Base-by-base conservation (phyloP, 1,139 yeast species). In the Debaryomyces subglobosus region DNA sequence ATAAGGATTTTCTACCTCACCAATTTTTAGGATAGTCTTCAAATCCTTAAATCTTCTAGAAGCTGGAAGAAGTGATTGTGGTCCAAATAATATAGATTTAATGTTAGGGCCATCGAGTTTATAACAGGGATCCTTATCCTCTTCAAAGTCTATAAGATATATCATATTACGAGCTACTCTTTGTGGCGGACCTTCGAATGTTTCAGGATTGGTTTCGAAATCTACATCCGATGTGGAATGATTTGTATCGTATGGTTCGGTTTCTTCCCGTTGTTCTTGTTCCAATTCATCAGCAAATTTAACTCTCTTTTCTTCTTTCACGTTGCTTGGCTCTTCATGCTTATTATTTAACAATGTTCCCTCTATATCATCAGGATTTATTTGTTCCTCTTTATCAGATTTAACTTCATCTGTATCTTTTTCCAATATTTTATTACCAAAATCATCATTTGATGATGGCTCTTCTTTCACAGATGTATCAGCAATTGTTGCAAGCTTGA, bases 171-270 rank as follows among this genome's bases (percentile, higher is more conserved):
- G 72, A 1, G 81, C 73, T 1, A 85, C 81, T 48, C 76, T 72
- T 56, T 84, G 89, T 2, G 71, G 62, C 1, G 95, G 95, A 0
- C 94, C 92, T 63, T 84, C 84, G 55, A 74, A 82, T 0, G 72
- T 54, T 38, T 66, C 71, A 15, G 59, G 55, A 20, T 52, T 55
- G n/a, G 50, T 54, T 7, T 46, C 51, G 1, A 39, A 43, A 16
- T 44, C 48, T 13, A 47, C 35, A 38, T 50, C 53, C 13, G 59
- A 52, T 13, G 48, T 45, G 10, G 53, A 48, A 29, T 49, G 24
- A n/a, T 29, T 39, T 12, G 46, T 42, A 16, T 49, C 53, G 12
- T 39, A 39, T 4, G 43, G 49, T 27, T 37, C 43, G 4, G 46
- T 49, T 16, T 27, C 49, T 6, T 50, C 54, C 9, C 35, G n/a